Conservation (phyloP, 225 moss, liverwort and hornwort genomes). For the Lunularia cruciata region DNA sequence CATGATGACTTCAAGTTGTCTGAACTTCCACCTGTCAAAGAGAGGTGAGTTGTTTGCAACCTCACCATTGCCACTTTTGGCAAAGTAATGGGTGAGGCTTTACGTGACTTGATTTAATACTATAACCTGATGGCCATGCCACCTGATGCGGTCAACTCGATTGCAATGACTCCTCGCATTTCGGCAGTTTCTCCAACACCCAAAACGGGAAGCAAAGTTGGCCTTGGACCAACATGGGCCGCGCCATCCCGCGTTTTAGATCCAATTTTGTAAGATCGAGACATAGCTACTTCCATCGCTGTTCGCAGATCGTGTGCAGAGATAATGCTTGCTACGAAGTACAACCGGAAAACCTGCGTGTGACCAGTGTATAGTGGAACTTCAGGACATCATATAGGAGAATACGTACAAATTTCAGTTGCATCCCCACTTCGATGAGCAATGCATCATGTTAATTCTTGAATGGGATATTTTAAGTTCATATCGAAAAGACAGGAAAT, state of each 20-base stretch:
- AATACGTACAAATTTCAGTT: background rate
- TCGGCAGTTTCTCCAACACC: constrained; percentile 54
- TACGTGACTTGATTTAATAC: background rate
- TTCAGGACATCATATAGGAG: background rate
- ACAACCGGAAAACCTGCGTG: constrained; percentile 68
- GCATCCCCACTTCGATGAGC: background rate
- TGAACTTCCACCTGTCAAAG: background rate
- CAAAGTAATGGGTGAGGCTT: background rate
- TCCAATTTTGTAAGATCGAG: constrained; percentile 2
- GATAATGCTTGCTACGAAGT: constrained; percentile 54
- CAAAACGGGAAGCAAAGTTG: constrained; percentile 58
- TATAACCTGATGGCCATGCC: constrained; percentile 4
- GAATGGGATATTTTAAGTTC: background rate
- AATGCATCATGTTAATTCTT: background rate
- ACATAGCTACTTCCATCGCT: constrained; percentile 27
- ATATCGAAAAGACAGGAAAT: background rate
- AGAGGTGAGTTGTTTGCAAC: background rate
- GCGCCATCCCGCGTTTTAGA: background rate
- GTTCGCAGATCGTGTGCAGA: constrained; percentile 31
- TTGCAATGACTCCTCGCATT: constrained; percentile 44
- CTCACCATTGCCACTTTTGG: background rate
- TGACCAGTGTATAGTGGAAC: constrained; percentile 7
- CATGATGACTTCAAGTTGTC: background rate
- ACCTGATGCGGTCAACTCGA: constrained; percentile 64
- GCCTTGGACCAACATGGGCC: constrained; percentile 13